Evolutionary conservation across 176 grass and related monocot species (phyloP), one percentile per base, ranked within the genome.

Genomic region (Leersia perrieri): DNA sequence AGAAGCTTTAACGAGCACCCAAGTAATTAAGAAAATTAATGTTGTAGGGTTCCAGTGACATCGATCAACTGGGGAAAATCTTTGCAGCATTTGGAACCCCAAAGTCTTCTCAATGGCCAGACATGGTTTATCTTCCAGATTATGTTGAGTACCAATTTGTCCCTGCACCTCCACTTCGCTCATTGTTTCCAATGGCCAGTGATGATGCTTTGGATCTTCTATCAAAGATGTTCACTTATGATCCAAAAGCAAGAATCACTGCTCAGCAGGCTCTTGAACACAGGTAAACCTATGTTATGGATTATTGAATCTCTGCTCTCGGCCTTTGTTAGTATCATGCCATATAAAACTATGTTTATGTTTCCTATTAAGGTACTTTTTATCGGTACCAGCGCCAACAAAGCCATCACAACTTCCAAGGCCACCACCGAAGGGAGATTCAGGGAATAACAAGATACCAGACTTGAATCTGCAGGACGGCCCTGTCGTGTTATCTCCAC

Each of bases 71-170:
- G 14, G 93, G 97, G 83, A 99, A 99, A 84, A 99, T 99, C 53
- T 99, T 99, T 74, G 86, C 89, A 4, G 85, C 97, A 58, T 93
- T 99, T 86, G 97, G 97, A 29, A 99, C 97, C 44, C 97, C 97
- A 34, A 99, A 99, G 80, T 57, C 82, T 69, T 90, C 91, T 73
- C 97, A 99, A 60, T 99, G 97, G 97, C 87, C 93, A 14, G 97
- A 99, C 80, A 95, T 99, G 92, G 60, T 84, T 75, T 99, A 88
- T 86, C 97, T 99, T 84, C 97, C 93, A n/a, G 97, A 99, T 91
- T 99, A 99, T 89, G 97, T 99, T 71, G 97, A 99, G 73, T 99
- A 99, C 77, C 93, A 95, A 64, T 89, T 82, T 86, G 97, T 99
- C 61, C 86, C 87, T 78, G 87, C 92, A 77, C 89, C 92, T 57